Percentiles rank a stretch among this genome's conserved stretches.
phyloP scores from a whole-genome alignment of 2,329 filamentous ascomycete species.

The Stemphylium beticola region DNA sequence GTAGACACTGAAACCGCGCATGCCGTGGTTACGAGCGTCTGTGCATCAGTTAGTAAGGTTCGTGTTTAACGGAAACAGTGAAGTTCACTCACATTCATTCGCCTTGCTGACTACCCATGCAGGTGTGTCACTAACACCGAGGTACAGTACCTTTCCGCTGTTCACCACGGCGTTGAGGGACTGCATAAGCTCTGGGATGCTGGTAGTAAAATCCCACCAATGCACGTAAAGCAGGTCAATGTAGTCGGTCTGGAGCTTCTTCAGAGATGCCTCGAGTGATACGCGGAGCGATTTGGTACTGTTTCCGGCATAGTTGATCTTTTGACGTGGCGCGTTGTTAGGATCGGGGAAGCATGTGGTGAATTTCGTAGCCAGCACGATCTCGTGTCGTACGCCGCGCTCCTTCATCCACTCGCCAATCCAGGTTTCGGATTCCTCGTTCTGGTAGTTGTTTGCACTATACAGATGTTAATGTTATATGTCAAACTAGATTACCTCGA shows the following conservation, averaged over 20 bases:
- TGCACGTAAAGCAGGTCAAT: slow-evolving; percentile 51
- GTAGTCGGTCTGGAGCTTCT: slow-evolving; percentile 51
- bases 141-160: slow-evolving; percentile 48
- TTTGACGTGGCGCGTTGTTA: slow-evolving; percentile 30
- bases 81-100: slow-evolving; percentile 49
- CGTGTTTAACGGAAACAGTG: background rate
- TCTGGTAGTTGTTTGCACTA: slow-evolving; percentile 57
- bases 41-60: background rate
- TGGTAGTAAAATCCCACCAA: slow-evolving; percentile 51
- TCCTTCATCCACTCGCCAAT: slow-evolving; percentile 60
- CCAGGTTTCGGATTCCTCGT: slow-evolving; percentile 56
- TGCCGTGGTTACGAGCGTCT: slow-evolving; percentile 71
- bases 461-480: background rate
- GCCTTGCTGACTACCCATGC: slow-evolving; percentile 55
- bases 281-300: slow-evolving; percentile 47
- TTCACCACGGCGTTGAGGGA: slow-evolving; percentile 44
- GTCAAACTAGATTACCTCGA: background rate
- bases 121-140: slow-evolving; percentile 48
- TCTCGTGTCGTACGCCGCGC: slow-evolving; percentile 55
- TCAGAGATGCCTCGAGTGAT: slow-evolving; percentile 49
- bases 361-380: slow-evolving; percentile 64
- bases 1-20: slow-evolving; percentile 73
- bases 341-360: slow-evolving; percentile 44
- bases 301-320: slow-evolving; percentile 54
- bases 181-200: slow-evolving; percentile 49